These are phyloP conservation scores for Thalassia testudinum DNA, from an alignment of 116 monocot genomes.

Conservation along the genomic window DNA sequence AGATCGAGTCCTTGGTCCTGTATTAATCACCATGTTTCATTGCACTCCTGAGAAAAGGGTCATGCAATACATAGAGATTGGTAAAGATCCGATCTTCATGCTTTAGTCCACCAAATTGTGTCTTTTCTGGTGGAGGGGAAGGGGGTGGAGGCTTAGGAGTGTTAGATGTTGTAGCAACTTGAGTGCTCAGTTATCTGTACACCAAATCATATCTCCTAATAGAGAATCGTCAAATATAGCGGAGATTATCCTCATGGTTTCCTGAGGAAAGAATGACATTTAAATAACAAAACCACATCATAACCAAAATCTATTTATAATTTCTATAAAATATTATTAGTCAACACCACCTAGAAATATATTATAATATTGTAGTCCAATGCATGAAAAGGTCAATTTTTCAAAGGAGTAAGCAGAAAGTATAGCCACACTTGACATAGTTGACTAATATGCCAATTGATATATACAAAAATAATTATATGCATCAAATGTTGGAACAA, in stretches of 20 bases:
- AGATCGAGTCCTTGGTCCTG: constrained; percentile 57
- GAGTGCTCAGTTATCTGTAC: constrained; percentile 29
- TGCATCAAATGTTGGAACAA: too few species aligned
- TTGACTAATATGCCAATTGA: too few species aligned
- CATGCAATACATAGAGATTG: constrained; percentile 73
- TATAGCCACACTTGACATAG: too few species aligned
- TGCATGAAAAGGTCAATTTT: too few species aligned
- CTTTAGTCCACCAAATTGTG: constrained; percentile 68
- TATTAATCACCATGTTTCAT: constrained; percentile 83
- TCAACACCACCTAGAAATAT: too few species aligned
- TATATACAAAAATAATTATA: too few species aligned
- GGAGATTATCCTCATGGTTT: constrained; percentile 18
- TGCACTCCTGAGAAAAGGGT: constrained; percentile 82
- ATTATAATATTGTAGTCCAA: too few species aligned
- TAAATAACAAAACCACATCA: too few species aligned
- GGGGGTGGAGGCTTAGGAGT: too few species aligned
- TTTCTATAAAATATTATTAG: too few species aligned
- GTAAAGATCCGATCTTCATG: constrained; percentile 84
- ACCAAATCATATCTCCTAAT: constrained; percentile 10
- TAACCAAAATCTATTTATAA: too few species aligned
- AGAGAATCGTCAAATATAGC: constrained; percentile 2
- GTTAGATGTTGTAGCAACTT: constrained; percentile 33
- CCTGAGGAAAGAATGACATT: constrained; percentile 13
- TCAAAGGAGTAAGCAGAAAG: too few species aligned
- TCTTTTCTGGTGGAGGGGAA: constrained; percentile 71